Evolutionary conservation across 495 filamentous ascomycete species (phyloP).

Genomic region (Aspergillus mulundensis): DNA sequence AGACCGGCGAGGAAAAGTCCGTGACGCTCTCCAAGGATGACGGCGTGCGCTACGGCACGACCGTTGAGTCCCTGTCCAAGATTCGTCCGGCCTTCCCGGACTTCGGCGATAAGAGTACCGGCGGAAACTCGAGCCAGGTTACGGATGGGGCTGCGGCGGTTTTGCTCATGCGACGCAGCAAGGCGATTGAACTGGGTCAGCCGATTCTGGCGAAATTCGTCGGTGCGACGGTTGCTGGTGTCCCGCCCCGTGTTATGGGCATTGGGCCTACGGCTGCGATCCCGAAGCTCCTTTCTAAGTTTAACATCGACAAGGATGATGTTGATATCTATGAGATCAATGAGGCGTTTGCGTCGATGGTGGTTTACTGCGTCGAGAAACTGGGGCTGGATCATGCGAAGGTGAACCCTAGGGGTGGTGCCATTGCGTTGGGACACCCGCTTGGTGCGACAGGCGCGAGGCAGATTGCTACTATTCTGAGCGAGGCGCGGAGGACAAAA

Average conservation of each 20-base stretch:
- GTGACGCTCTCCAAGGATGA: constrained; percentile 82
- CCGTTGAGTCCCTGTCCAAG: constrained; percentile 73
- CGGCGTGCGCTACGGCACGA: constrained; percentile 85
- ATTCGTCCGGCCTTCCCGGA: constrained; percentile 87
- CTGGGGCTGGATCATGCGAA: constrained; percentile 75
- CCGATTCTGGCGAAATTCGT: constrained; percentile 94
- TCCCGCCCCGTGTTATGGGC: constrained; percentile 92
- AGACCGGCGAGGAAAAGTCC: constrained; percentile 72
- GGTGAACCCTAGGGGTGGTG: constrained; percentile 80
- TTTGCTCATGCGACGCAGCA: constrained; percentile 90
- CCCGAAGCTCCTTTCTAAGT: constrained; percentile 84
- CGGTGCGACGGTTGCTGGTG: constrained; percentile 83
- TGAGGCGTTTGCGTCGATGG: constrained; percentile 97
- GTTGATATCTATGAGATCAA: constrained; percentile 92
- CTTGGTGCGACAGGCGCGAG: constrained; percentile 71
- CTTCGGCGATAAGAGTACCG: constrained; percentile 82
- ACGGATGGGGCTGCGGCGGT: constrained; percentile 92
- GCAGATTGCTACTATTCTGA: constrained; percentile 81
- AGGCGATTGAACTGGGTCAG: constrained; percentile 80
- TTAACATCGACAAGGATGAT: constrained; percentile 73
- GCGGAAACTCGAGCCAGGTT: constrained; percentile 94
- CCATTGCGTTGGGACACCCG: constrained; percentile 71
- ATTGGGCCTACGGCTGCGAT: constrained; percentile 93
- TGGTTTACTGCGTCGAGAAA: constrained; percentile 80
- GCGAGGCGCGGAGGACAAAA: constrained; percentile 71